Evolutionary conservation across 192 early-diverging fungal genomes (phyloP).

Genomic region (Backusella liffmaniae): DNA sequence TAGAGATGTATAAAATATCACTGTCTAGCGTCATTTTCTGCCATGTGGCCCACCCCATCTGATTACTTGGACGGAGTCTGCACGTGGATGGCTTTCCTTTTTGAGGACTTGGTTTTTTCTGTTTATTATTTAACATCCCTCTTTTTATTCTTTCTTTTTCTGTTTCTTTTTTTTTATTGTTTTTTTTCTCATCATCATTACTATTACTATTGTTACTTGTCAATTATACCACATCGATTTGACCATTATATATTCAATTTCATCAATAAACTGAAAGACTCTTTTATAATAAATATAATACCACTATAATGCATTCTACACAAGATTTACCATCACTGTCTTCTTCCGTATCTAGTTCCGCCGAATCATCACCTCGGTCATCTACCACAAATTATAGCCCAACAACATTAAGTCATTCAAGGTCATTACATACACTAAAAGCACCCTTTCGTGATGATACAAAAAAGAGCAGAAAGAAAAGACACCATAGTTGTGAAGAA

Average conservation of each 20-base stretch:
- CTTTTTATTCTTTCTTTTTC: constrained; percentile 1
- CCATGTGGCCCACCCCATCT: constrained; percentile 7
- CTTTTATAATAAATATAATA: not conserved
- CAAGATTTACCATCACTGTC: constrained; percentile 13
- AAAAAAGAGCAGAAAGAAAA: not conserved
- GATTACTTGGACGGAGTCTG: not conserved
- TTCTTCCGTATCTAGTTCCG: constrained; percentile 1
- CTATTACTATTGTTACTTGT: not conserved
- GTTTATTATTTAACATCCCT: constrained; percentile 4
- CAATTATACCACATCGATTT: not conserved
- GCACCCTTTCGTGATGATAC: not conserved
- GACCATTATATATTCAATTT: constrained; percentile 1
- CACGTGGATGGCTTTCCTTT: constrained; percentile 9
- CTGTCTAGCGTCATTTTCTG: constrained; percentile 7
- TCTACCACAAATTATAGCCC: not conserved
- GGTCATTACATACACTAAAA: constrained; percentile 6
- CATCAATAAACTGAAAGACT: not conserved
- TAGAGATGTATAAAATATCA: not conserved
- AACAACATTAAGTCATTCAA: constrained; percentile 7
- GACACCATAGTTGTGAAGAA: constrained; percentile 1
- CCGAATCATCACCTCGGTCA: constrained; percentile 3
- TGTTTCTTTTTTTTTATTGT: not conserved
- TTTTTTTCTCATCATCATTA: not conserved
- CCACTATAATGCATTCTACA: not conserved
- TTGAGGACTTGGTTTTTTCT: not conserved